A percentile compares a stretch with the other conserved stretches of the same genome.
These are phyloP conservation scores for Auriscalpium vulgare DNA, from an alignment of 768 basidiomycete species.

Conservation along the genomic window DNA sequence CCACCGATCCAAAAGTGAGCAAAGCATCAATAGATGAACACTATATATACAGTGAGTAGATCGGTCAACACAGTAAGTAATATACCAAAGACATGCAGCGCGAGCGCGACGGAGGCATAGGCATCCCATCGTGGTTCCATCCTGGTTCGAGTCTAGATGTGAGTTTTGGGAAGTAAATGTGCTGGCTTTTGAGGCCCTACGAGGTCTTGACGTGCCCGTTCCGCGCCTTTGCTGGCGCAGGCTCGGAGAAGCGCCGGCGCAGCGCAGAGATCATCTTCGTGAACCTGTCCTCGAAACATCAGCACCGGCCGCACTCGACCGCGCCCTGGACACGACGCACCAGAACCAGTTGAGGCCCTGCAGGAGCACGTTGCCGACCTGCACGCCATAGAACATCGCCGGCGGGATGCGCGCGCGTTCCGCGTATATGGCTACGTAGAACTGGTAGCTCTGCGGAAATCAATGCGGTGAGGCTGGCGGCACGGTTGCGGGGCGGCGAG, in stretches of 20 bases:
- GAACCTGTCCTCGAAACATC: neutral
- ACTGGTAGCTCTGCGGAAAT: constrained; percentile 49
- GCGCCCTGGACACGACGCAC: constrained; percentile 27
- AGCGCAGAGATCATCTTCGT: neutral
- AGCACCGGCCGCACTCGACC: neutral
- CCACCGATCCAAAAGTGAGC: no score
- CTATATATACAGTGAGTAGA: no score
- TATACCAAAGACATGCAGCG: no score
- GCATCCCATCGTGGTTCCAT: no score
- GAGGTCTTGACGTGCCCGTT: no score
- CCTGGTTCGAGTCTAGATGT: no score
- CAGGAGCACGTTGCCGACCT: constrained; percentile 53
- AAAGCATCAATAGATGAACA: no score
- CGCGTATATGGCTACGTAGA: constrained; percentile 49
- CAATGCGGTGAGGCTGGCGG: neutral
- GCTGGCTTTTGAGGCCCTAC: no score
- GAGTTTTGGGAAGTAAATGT: no score
- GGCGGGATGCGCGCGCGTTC: constrained; percentile 48
- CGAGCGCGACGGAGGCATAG: no score
- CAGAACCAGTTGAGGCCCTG: constrained; percentile 75
- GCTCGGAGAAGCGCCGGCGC: neutral
- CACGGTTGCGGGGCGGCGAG: neutral
- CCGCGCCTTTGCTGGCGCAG: no score
- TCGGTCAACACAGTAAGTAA: no score
- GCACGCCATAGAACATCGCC: constrained; percentile 40